Conservation (phyloP, 2,329 filamentous ascomycete species). For the Fusarium odoratissimum region DNA sequence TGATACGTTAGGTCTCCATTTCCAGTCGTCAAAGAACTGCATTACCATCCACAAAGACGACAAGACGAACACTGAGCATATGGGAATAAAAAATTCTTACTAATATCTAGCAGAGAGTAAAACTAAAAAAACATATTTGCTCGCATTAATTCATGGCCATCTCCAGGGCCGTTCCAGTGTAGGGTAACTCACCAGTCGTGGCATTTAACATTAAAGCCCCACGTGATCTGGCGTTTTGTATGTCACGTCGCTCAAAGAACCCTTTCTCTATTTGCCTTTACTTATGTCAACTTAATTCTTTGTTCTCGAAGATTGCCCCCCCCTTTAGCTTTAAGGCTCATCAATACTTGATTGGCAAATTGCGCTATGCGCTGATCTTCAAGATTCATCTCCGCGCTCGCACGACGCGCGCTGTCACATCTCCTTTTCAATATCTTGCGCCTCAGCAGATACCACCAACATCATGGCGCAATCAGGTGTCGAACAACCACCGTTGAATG, state of each 20-base stretch:
- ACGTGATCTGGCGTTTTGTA: conserved; percentile 45
- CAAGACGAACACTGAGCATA: neutral
- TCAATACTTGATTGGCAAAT: neutral
- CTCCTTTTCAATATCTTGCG: conserved; percentile 23
- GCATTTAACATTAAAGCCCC: neutral
- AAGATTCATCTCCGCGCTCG: conserved; percentile 23
- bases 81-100: neutral
- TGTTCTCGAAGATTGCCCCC: neutral
- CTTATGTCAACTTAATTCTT: conserved; percentile 10
- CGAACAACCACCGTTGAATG: conserved; percentile 35
- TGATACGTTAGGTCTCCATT: too few species aligned
- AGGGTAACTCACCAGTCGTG: conserved; percentile 18
- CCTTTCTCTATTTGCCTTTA: neutral
- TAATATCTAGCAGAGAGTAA: neutral
- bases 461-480: conserved; percentile 41
- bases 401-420: conserved; percentile 6
- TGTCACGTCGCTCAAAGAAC: conserved; percentile 31
- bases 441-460: neutral
- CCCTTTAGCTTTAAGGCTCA: neutral
- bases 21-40: too few species aligned
- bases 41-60: neutral
- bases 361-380: conserved; percentile 34
- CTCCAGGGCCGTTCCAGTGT: neutral
- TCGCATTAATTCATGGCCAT: neutral
- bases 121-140: neutral